Evolutionary conservation across 2,329 filamentous ascomycete genomes (phyloP), one percentile per base, ranked within the genome.

Genomic region (Elsinoe perseae): DNA sequence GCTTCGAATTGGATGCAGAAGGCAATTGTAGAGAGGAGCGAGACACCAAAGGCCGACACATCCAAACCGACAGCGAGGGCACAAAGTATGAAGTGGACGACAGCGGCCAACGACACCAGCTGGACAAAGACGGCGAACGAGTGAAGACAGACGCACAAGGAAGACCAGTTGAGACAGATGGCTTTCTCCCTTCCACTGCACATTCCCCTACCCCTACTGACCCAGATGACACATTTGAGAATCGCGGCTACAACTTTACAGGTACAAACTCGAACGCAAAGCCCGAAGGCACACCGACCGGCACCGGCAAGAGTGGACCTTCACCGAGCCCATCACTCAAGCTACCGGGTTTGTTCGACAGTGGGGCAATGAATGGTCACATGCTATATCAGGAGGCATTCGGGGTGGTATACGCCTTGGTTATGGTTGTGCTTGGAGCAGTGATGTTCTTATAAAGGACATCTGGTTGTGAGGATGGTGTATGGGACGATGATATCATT

Each of bases 371-470:
- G 28, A 52, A 52, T 20, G 48, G 48, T 4, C 48, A 52, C 18
- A 28, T 52, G 25, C 18, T 52, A n/a, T 52, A 36, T 23, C 28
- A 52, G 32, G 48, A 52, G 27, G 30, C 48, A 12, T 34, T 34
- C 30, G 48, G 48, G 10, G 28, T 18, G 12, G 48, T 38, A n/a
- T 52, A 38, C n/a, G 48, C 48, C 7, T 14, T 52, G 48, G 48
- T 52, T 16, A 52, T 52, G 48, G 48, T 52, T 6, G 48, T 52
- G 20, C n/a, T 38, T 25, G 48, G 48, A 38, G 48, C 48, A 8
- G 48, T 52, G 10, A 20, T 52, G 16, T 38, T 52, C 48, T 52
- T 52, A 52, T 52, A 52, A 20, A 28, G 4, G 28, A 34, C 14
- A 14, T 3, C 14, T 32, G 16, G 3, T 6, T 14, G 12, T 1